Conservation (phyloP, 495 filamentous ascomycete genomes). For the Penicillium atrosanguineum region DNA sequence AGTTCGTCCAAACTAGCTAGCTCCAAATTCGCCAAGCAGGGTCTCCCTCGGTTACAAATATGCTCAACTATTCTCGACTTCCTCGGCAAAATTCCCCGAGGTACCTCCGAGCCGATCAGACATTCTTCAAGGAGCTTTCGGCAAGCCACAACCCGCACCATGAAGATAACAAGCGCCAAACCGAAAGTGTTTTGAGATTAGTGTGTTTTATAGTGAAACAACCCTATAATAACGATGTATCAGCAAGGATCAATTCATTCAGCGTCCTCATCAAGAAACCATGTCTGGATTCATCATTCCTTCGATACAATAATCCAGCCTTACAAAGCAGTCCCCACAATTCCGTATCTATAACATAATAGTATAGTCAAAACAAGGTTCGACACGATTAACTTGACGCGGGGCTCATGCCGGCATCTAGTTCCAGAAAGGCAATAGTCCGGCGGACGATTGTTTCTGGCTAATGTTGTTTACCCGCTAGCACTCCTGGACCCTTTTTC, state of each 20-base stretch:
- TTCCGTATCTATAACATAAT: no score
- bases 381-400: not conserved
- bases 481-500: not conserved
- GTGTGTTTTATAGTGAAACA: conserved; percentile 11
- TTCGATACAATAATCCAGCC: no score
- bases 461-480: conserved; percentile 5
- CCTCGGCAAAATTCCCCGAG: not conserved
- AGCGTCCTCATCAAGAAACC: no score
- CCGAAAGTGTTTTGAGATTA: not conserved
- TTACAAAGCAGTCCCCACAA: no score
- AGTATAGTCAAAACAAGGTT: not conserved
- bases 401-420: not conserved
- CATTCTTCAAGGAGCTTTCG: not conserved
- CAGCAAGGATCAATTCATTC: no score
- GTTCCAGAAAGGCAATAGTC: conserved; percentile 5
- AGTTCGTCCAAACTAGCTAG: not conserved
- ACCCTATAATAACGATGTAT: not conserved
- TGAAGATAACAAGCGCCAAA: not conserved
- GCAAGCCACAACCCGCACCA: not conserved
- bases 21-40: not conserved
- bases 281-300: no score
- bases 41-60: not conserved
- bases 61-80: not conserved
- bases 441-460: conserved; percentile 5
- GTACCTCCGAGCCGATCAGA: not conserved